Evolutionary conservation across 192 early-diverging fungal species (phyloP).

Genomic region (Chytriomyces confervae): DNA sequence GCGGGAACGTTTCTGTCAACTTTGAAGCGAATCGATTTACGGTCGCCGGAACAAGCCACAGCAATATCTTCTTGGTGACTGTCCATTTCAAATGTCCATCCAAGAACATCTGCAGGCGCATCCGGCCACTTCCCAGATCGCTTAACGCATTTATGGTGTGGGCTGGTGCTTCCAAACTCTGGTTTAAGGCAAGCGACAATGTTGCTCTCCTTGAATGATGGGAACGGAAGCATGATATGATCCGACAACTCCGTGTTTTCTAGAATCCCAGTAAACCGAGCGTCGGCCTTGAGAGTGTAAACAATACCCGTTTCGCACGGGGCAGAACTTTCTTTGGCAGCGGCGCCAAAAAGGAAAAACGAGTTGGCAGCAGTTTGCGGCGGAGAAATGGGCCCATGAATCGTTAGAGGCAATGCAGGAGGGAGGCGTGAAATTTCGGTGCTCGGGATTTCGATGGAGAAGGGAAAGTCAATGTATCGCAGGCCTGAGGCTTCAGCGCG

Average conservation of each 20-base stretch:
- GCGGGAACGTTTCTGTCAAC: not conserved
- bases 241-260: not conserved
- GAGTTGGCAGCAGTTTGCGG: not conserved
- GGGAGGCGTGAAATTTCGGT: not conserved
- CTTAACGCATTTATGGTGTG: not conserved
- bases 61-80: not conserved
- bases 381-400: not conserved
- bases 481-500: not conserved
- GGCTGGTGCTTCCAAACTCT: not conserved
- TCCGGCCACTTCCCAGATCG: not conserved
- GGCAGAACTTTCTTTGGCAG: not conserved
- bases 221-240: not conserved
- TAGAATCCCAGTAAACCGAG: not conserved
- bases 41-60: not conserved
- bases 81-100: not conserved
- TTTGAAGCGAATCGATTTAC: not conserved
- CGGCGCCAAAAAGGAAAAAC: not conserved
- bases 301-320: not conserved
- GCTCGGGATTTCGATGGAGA: not conserved
- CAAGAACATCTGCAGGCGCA: not conserved
- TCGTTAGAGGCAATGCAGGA: not conserved
- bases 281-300: not conserved
- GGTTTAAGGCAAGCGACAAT: not conserved
- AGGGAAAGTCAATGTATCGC: not conserved
- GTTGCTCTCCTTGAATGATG: not conserved